Evolutionary conservation across 192 early-diverging fungal species (phyloP), one percentile per base, ranked within the genome.

Genomic region (Backusella sp.): DNA sequence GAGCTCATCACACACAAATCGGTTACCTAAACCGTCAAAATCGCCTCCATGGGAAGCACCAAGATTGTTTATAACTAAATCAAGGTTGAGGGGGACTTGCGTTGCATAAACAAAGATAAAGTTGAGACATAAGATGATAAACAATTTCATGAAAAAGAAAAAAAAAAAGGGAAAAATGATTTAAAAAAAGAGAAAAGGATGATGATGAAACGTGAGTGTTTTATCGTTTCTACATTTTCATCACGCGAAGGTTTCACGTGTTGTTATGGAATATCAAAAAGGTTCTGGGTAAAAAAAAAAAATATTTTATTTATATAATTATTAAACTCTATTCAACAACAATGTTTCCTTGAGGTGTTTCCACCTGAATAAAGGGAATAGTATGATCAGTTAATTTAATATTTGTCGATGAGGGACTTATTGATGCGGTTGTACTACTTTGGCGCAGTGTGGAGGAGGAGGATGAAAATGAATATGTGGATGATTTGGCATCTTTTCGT

Each of bases 21-120:
- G 23, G 4, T 62, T 37, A 23, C 68, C 68, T 35, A 37, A n/a
- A 37, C 68, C 68, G 21, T 69, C 68, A 69, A 69, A 69, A 21
- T 69, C 21, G 21, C 35, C 34, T 11, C 68, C 68, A 9, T 7
- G 19, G 1, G 68, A 69, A 5, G 68, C 34, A 37, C 68, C 68
- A 41, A 41, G 34, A 21, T 69, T 69, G 35, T 69, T 69, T 37
- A 41, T 39, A 7, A 41, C 5, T 23, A 69, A 37, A 69, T 69
- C 36, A 39, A 69, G 34, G 19, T 28, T 28, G 56, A 62, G 21
- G 23, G 23, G 56, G 23, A 62, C 26, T 62, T 62, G 56, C 23
- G 23, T 62, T 62, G 56, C 21, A 62, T 62, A 28, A 62, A 62
- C 8, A 28, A 26, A 62, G 19, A 26, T 28, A 21, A 62, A 62